phyloP scores from a whole-genome alignment of 352 stramenopile species.

The Globisporangium nagaii region DNA sequence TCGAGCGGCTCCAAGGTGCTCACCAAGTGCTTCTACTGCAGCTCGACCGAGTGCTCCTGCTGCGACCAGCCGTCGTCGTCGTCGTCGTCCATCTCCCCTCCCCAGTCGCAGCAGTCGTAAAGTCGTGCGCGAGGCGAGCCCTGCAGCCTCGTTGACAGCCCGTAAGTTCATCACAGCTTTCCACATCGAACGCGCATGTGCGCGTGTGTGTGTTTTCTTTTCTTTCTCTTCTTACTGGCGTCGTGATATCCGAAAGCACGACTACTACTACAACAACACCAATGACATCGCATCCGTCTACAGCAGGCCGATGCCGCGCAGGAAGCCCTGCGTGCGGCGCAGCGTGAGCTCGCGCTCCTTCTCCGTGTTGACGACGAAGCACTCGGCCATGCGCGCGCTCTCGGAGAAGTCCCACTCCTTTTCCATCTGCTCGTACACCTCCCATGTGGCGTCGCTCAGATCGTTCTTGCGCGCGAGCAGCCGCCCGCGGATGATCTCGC shows the following conservation, averaged over 20 bases:
- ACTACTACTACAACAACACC: not conserved
- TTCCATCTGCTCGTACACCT: slow-evolving; percentile 66
- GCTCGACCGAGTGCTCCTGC: slow-evolving; percentile 15
- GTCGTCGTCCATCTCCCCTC: not conserved
- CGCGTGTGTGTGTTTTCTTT: no score
- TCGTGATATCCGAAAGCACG: no score
- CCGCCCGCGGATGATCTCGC: slow-evolving; percentile 58
- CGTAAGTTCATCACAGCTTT: no score
- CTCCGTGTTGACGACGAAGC: slow-evolving; percentile 54
- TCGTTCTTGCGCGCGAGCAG: slow-evolving; percentile 56
- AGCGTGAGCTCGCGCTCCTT: slow-evolving; percentile 67
- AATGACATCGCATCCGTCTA: not conserved
- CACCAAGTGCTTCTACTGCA: slow-evolving; percentile 71
- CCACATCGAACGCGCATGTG: no score
- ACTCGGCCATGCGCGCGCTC: slow-evolving; percentile 28
- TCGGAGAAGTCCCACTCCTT: slow-evolving; percentile 34
- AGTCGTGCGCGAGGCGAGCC: no score
- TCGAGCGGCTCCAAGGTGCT: slow-evolving; percentile 74
- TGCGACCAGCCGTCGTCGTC: not conserved
- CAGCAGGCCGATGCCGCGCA: slow-evolving; percentile 40
- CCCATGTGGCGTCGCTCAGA: slow-evolving; percentile 63
- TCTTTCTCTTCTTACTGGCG: no score
- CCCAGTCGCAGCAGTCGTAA: slow-evolving; percentile 1
- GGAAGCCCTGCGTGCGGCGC: slow-evolving; percentile 41
- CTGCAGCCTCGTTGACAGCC: no score